Percentiles rank a stretch among this genome's conserved stretches.
phyloP scores from a whole-genome alignment of 176 grass and related monocot genomes.

The Aegilops sharonensis region DNA sequence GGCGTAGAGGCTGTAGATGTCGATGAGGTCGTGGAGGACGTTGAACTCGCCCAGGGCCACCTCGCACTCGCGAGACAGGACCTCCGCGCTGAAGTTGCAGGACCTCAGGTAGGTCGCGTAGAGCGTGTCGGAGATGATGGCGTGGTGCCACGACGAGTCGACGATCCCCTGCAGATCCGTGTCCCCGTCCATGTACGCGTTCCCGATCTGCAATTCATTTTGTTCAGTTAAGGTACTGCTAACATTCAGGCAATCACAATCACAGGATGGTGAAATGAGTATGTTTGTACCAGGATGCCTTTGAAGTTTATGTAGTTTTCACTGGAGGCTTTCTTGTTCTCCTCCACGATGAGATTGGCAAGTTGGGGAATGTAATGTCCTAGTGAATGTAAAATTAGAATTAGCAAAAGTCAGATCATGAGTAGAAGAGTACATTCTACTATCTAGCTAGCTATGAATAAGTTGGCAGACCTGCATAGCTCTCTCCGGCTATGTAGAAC shows the following conservation, averaged over 20 bases:
- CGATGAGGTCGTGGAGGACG: conserved; percentile 40
- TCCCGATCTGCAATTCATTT: conserved; percentile 36
- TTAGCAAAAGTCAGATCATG: not conserved
- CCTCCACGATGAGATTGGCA: conserved; percentile 41
- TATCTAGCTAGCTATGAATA: not conserved
- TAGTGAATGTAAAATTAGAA: not conserved
- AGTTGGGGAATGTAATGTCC: conserved; percentile 61
- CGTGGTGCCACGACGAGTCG: conserved; percentile 52
- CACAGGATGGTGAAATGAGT: not conserved
- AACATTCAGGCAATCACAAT: too few relatives aligned
- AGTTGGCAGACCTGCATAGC: conserved; percentile 43
- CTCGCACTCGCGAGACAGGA: conserved; percentile 15
- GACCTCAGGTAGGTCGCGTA: conserved; percentile 30
- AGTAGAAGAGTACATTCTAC: not conserved
- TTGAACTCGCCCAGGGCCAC: conserved; percentile 13
- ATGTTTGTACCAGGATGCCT: conserved; percentile 35
- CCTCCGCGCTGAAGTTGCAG: conserved; percentile 42
- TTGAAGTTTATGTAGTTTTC: conserved; percentile 49
- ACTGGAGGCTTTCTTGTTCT: conserved; percentile 31
- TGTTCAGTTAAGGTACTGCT: too few relatives aligned
- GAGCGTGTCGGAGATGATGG: conserved; percentile 50
- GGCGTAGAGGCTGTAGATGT: conserved; percentile 61
- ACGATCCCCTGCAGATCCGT: conserved; percentile 42
- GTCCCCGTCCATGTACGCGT: conserved; percentile 54
- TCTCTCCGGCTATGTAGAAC: conserved; percentile 66